Base-by-base conservation (phyloP, 2,329 filamentous ascomycete genomes). In the Microcyclospora pomicola region DNA sequence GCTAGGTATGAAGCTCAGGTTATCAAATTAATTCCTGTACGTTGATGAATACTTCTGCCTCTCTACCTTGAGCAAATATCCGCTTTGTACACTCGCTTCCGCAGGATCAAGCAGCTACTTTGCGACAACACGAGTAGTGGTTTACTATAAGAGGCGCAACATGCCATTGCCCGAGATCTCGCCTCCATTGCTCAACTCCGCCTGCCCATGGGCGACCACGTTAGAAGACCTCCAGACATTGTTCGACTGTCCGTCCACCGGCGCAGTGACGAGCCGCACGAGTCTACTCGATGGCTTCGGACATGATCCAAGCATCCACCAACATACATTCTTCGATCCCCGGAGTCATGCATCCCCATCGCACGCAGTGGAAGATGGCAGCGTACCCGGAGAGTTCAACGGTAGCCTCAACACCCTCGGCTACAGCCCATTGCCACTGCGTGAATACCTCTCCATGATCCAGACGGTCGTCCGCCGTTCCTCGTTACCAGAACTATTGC, bases 261-360 rank as follows among this genome's bases (percentile, higher is more conserved):
- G 82, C 42, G 82, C 80, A 11, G 72, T 87, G 27, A 87, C 82
- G 1, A 82, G 76, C 2, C 69, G 82, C 10, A 88, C 82, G 1
- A 74, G 75, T 2, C 67, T 83, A 5, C 57, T 81, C 12, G 45
- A 63, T 7, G 78, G 77, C 31, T 87, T 85, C 53, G 53, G 64
- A 1, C 77, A 86, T 53, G 63, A 81, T 46, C 56, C 69, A 2
- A 47, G 52, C 0, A 56, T 69, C 1, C 79, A 87, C 53, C 77
- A 79, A 51, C 80, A 76, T 45, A 61, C 70, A 2, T 80, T 85
- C 55, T 82, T 82, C 56, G 62, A 75, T 35, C 58, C 69, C 0
- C 43, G 52, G 1, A 59, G 59, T 2, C 61, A 63, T 31, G 33
- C 33, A 13, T 27, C 46, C 2, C 16, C 43, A 31, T 49, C 2